phyloP scores from a whole-genome alignment of 257 asterid genomes.

The Ilex asprella region DNA sequence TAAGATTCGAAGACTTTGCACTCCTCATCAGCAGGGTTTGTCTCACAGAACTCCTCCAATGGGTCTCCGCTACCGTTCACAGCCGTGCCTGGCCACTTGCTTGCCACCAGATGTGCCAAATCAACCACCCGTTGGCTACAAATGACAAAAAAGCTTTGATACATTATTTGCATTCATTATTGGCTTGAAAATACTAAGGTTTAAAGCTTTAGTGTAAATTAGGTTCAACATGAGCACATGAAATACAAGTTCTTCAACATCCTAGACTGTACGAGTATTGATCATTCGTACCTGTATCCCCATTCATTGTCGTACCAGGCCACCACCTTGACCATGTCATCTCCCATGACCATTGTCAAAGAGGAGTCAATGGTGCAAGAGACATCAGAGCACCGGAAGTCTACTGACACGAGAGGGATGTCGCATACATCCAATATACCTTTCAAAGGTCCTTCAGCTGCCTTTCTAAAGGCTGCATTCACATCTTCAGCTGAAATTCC shows the following conservation, averaged over 20 bases:
- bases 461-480: conserved; percentile 82
- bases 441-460: conserved; percentile 64
- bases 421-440: conserved; percentile 80
- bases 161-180: neutral
- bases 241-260: neutral
- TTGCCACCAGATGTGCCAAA: conserved; percentile 86
- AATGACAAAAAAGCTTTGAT: neutral
- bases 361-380: conserved; percentile 80
- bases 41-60: conserved; percentile 76
- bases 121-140: conserved; percentile 93
- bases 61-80: conserved; percentile 63
- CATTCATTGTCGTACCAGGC: conserved; percentile 98
- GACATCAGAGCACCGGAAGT: conserved; percentile 72
- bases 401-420: conserved; percentile 77
- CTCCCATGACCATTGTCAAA: conserved; percentile 97
- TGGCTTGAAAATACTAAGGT: too few relatives aligned
- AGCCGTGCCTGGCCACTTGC: conserved; percentile 66
- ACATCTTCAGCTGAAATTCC: conserved; percentile 77
- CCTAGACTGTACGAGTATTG: neutral
- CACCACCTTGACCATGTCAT: conserved; percentile 93
- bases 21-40: conserved; percentile 72
- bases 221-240: too few relatives aligned
- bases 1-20: conserved; percentile 79
- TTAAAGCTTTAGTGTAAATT: too few relatives aligned
- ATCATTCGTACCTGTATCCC: conserved; percentile 71